Base-by-base conservation (phyloP, 805 yeast species). In the Myxozyma udenii region DNA sequence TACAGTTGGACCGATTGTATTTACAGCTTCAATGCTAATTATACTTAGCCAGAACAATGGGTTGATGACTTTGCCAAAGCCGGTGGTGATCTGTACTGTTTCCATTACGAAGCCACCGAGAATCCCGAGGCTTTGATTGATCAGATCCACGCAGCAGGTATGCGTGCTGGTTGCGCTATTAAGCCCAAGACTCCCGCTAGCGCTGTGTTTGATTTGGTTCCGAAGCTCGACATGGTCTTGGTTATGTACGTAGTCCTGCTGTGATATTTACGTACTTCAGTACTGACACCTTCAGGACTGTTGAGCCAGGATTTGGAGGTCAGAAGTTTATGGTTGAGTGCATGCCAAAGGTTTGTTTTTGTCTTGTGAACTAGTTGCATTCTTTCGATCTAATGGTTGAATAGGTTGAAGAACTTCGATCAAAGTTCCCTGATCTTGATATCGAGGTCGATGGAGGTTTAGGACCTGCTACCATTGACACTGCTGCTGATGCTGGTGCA, bases 221-320 rank as follows among this genome's bases (percentile, higher is more conserved):
- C 83, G 43, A 73, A 79, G 50, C 75, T 91, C 61, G 98, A 93
- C 68, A 87, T 91, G 96, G 90, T 87, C n/a, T 76, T 93, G 52
- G 84, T 93, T 39, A 93, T 91, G 98, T 55, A 42, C n/a, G 51
- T 46, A 4, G 5, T 3, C 25, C 30, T 16, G 24, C 7, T 37
- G 18, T 14, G 25, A 21, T 12, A 21, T 9, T 28, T 2, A 18
- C 22, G 23, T 21, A 21, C 33, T 1, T 25, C 14, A 9, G 7
- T 12, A 11, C 19, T 19, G 7, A n/a, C 33, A 25, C 5, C 12
- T 19, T 9, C 26, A 58, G 59, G 61, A 93, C 98, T 2, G 98
- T 93, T 32, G 98, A 93, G 72, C 98, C 98, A 12, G 98, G 98
- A 0, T 91, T 93, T 68, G 98, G 98, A 21, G 98, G 98, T 41